Evolutionary conservation across 768 basidiomycete species (phyloP).

Genomic region (Ramaria sp.): DNA sequence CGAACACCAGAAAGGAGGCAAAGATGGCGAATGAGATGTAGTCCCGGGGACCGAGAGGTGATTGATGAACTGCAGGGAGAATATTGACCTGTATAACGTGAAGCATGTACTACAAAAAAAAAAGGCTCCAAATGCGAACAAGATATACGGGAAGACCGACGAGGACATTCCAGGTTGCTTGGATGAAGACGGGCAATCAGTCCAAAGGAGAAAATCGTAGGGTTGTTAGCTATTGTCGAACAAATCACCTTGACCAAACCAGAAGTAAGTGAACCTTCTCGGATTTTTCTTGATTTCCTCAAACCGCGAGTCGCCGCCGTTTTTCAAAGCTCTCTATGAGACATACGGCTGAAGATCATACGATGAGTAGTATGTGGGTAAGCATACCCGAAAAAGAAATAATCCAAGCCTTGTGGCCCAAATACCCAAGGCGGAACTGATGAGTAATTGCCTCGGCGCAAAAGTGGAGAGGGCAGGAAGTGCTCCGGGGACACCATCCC

Average conservation of each 20-base stretch:
- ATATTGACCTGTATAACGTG: constrained; percentile 30
- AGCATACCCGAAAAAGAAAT: constrained; percentile 42
- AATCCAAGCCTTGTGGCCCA: constrained; percentile 56
- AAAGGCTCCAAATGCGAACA: constrained; percentile 15
- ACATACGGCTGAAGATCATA: no score
- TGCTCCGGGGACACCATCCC: constrained; percentile 24
- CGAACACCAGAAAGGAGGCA: constrained; percentile 45
- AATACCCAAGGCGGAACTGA: constrained; percentile 42
- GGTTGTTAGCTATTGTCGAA: not conserved
- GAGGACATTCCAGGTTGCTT: constrained; percentile 55
- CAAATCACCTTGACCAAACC: constrained; percentile 46
- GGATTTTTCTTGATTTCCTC: constrained; percentile 43
- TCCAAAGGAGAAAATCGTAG: not conserved
- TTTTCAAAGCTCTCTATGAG: constrained; percentile 32
- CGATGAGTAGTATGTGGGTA: not conserved
- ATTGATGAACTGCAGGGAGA: constrained; percentile 37
- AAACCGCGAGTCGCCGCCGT: constrained; percentile 56
- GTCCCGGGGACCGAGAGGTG: constrained; percentile 42
- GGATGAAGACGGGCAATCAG: not conserved
- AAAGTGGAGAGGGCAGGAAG: constrained; percentile 36
- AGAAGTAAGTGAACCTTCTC: constrained; percentile 40
- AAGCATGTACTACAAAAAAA: not conserved
- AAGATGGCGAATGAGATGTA: constrained; percentile 44
- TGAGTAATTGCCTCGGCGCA: constrained; percentile 48
- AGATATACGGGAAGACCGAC: constrained; percentile 64